A percentile compares a stretch with the other conserved stretches of the same genome.
Conservation (phyloP, 164 flowering plant genomes). For the Vitis rupestris region DNA sequence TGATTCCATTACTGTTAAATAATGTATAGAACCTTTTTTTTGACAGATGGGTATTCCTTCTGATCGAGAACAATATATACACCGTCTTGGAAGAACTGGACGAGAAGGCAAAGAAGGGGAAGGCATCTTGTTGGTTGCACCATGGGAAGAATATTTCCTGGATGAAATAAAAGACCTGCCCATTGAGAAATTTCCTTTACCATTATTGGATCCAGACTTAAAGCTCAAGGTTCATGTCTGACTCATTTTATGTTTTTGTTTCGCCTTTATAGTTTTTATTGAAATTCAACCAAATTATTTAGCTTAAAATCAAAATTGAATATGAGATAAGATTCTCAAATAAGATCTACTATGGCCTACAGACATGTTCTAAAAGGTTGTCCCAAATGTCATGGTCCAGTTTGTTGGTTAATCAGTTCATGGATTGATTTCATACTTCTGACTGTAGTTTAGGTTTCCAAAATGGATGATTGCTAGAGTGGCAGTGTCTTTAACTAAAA, state of each 20-base stretch:
- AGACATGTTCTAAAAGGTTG: background rate
- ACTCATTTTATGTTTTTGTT: background rate
- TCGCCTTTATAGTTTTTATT: background rate
- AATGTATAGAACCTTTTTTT: background rate
- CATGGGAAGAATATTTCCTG: slow-evolving; percentile 92
- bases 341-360: background rate
- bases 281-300: background rate
- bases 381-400: background rate
- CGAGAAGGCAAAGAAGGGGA: slow-evolving; percentile 92
- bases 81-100: slow-evolving; percentile 94
- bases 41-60: slow-evolving; percentile 78
- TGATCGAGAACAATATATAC: slow-evolving; percentile 86
- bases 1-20: background rate
- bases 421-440: background rate
- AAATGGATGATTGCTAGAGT: background rate
- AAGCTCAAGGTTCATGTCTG: slow-evolving; percentile 58
- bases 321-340: background rate
- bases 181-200: slow-evolving; percentile 51
- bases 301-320: background rate
- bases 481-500: background rate
- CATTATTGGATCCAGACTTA: slow-evolving; percentile 45
- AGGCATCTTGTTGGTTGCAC: slow-evolving; percentile 87
- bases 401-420: background rate
- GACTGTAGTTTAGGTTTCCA: background rate
- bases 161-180: slow-evolving; percentile 80